Conservation (phyloP, 192 early-diverging fungal genomes). For the Dissophora globulifera region DNA sequence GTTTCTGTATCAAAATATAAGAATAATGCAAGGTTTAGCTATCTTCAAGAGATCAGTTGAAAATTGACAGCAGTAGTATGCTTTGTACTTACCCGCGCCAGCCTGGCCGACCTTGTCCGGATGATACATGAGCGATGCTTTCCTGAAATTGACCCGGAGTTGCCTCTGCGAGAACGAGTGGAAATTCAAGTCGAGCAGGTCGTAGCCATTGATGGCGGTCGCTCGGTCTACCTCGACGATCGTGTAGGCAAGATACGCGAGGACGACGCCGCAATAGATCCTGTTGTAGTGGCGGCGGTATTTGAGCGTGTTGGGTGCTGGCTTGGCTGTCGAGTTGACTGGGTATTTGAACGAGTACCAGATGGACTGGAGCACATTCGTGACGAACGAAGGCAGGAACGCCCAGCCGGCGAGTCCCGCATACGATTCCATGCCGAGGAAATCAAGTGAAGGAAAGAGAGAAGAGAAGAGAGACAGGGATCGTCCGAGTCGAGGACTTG, state of each 20-base stretch:
- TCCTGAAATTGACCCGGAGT: slow-evolving; percentile 52
- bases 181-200: slow-evolving; percentile 44
- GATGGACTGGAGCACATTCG: slow-evolving; percentile 47
- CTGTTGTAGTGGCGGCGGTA: slow-evolving; percentile 47
- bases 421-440: slow-evolving; percentile 33
- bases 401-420: slow-evolving; percentile 49
- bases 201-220: slow-evolving; percentile 47
- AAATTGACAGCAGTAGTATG: neutral
- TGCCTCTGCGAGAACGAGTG: slow-evolving; percentile 49
- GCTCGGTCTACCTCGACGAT: slow-evolving; percentile 52
- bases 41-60: neutral
- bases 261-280: slow-evolving; percentile 56
- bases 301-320: slow-evolving; percentile 51
- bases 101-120: slow-evolving; percentile 49
- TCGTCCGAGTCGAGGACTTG: no score
- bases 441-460: neutral
- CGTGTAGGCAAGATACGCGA: slow-evolving; percentile 56
- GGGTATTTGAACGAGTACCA: slow-evolving; percentile 55
- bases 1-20: no score
- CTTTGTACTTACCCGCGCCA: slow-evolving; percentile 27
- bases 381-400: slow-evolving; percentile 53
- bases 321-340: slow-evolving; percentile 45
- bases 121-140: slow-evolving; percentile 49
- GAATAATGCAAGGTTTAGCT: no score
- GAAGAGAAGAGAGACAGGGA: no score